These are phyloP conservation scores for Paratinospora sagittata DNA, from an alignment of 164 flowering plant genomes.

Conservation along the genomic window DNA sequence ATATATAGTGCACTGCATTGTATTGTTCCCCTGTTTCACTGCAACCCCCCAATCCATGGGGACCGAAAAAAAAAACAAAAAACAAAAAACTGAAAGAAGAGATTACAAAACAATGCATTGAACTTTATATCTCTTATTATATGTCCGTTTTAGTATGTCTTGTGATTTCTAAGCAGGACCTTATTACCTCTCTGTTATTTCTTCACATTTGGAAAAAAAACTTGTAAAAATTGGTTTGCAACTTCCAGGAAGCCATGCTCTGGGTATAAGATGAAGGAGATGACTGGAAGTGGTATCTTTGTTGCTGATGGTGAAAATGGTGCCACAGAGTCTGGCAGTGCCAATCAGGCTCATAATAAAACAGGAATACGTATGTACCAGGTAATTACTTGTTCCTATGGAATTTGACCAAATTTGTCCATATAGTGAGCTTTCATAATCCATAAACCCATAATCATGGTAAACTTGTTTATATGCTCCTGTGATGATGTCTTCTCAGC, in stretches of 20 bases:
- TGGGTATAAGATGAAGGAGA: conserved; percentile 77
- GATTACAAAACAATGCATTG: too few species aligned
- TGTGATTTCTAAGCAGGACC: too few species aligned
- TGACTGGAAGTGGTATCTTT: conserved; percentile 93
- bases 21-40: too few species aligned
- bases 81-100: too few species aligned
- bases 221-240: background rate
- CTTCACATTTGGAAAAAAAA: too few species aligned
- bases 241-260: conserved; percentile 89
- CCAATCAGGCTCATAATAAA: conserved; percentile 40
- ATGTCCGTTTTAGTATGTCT: too few species aligned
- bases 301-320: conserved; percentile 47
- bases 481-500: conserved; percentile 41
- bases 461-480: background rate
- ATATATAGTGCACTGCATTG: too few species aligned
- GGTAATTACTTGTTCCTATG: conserved; percentile 30
- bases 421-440: background rate
- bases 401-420: conserved; percentile 11
- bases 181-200: too few species aligned
- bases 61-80: too few species aligned
- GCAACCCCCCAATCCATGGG: too few species aligned
- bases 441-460: background rate
- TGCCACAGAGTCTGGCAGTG: conserved; percentile 40
- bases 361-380: conserved; percentile 80
- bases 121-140: too few species aligned